phyloP scores from a whole-genome alignment of 164 flowering plant species.

The Chimonanthus praecox region DNA sequence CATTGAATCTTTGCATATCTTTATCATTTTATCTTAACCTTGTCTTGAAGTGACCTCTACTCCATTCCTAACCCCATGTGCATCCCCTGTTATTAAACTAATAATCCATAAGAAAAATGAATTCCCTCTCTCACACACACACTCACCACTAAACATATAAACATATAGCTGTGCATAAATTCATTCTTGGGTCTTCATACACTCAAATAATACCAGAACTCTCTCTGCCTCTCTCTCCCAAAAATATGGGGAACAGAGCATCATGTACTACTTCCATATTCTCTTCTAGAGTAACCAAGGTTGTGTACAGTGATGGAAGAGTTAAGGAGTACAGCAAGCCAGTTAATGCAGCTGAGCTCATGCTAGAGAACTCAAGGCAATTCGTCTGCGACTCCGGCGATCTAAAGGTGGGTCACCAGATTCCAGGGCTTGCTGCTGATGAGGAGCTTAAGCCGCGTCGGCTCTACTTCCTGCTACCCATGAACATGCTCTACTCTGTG shows the following conservation, averaged over 20 bases:
- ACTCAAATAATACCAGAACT: background rate
- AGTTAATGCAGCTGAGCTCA: conserved; percentile 55
- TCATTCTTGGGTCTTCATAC: background rate
- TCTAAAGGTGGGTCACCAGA: conserved; percentile 41
- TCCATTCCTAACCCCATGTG: conserved; percentile 13
- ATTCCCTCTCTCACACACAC: background rate
- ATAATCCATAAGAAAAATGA: background rate
- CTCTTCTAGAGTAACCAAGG: conserved; percentile 29
- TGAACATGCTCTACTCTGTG: conserved; percentile 58
- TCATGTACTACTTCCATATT: conserved; percentile 42
- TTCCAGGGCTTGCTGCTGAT: conserved; percentile 44
- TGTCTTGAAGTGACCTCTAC: conserved; percentile 9
- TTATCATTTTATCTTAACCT: background rate
- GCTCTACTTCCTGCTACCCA: conserved; percentile 53
- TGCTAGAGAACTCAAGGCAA: conserved; percentile 43
- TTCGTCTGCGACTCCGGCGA: conserved; percentile 45
- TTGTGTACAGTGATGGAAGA: conserved; percentile 29
- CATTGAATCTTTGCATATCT: conserved; percentile 6
- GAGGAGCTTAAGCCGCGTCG: conserved; percentile 41
- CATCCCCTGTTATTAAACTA: conserved; percentile 1
- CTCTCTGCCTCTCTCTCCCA: background rate
- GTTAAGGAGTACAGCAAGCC: conserved; percentile 29
- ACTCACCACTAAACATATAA: background rate
- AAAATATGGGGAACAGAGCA: conserved; percentile 45
- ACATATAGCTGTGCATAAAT: background rate